A percentile compares a stretch with the other conserved stretches of the same genome.
Evolutionary conservation across 257 asterid species (phyloP).

Genomic region (Sherardia arvensis): DNA sequence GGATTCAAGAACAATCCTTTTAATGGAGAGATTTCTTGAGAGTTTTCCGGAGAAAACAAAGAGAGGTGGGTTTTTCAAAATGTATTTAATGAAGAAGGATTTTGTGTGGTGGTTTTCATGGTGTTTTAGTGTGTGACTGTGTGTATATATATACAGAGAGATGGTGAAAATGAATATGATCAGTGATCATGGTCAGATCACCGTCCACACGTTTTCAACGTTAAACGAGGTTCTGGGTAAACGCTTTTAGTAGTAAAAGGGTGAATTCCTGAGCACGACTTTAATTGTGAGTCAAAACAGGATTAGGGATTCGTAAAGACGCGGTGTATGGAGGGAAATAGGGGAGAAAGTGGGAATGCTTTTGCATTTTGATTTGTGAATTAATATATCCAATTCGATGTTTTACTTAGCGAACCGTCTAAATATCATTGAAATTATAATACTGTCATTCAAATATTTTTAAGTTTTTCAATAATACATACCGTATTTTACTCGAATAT

Average conservation of each 20-base stretch:
- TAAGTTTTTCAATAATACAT: too few relatives aligned
- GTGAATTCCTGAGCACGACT: background rate
- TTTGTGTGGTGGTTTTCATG: background rate
- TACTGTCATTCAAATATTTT: too few relatives aligned
- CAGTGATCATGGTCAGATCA: background rate
- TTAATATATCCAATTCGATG: too few relatives aligned
- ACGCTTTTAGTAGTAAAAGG: background rate
- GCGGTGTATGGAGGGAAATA: background rate
- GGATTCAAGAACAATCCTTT: too few relatives aligned
- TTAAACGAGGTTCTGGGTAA: background rate
- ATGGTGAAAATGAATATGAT: background rate
- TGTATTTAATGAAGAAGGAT: background rate
- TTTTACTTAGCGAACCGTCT: too few relatives aligned
- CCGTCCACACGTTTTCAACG: conserved; percentile 23
- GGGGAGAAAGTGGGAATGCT: background rate
- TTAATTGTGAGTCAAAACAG: background rate
- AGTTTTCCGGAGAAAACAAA: background rate
- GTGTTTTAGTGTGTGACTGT: background rate
- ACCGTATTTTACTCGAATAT: too few relatives aligned
- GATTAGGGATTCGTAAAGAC: background rate
- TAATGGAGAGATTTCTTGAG: background rate
- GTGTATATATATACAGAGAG: conserved; percentile 1
- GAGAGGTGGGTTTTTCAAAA: background rate
- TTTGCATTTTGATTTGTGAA: too few relatives aligned
- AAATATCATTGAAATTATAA: too few relatives aligned